phyloP scores from a whole-genome alignment of 257 asterid species.

The Voacanga thouarsii region DNA sequence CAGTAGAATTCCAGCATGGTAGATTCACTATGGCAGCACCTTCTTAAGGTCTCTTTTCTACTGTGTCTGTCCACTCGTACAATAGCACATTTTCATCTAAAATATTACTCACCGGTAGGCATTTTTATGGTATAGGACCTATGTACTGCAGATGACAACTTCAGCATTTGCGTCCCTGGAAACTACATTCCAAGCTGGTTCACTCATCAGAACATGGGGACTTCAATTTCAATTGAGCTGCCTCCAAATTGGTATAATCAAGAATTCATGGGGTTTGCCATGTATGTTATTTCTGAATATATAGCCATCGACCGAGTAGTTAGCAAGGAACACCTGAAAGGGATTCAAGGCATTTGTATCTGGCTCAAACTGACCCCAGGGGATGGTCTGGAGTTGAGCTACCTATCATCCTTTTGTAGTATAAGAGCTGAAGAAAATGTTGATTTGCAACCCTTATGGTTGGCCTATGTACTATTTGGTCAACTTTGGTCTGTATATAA shows the following conservation, averaged over 20 bases:
- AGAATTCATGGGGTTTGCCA: neutral
- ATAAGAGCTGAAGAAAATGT: no score
- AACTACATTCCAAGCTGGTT: constrained; percentile 12
- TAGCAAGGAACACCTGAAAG: no score
- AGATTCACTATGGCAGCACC: neutral
- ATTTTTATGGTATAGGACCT: constrained; percentile 11
- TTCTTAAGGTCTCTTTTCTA: neutral
- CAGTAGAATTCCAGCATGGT: neutral
- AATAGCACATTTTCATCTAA: no score
- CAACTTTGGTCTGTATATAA: no score
- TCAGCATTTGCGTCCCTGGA: constrained; percentile 16
- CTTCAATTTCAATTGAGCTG: constrained; percentile 2
- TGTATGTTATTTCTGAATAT: neutral
- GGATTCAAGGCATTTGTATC: no score
- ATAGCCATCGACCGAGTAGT: neutral
- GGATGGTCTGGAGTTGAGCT: no score
- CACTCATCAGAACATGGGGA: neutral
- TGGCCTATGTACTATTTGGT: neutral
- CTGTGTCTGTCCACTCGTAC: neutral
- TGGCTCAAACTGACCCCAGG: no score
- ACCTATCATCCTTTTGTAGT: no score
- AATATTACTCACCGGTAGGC: neutral
- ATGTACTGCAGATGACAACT: constrained; percentile 7
- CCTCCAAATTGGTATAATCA: neutral
- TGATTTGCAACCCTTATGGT: neutral